Conservation (phyloP, 495 filamentous ascomycete genomes). For the Bombardia bombarda region DNA sequence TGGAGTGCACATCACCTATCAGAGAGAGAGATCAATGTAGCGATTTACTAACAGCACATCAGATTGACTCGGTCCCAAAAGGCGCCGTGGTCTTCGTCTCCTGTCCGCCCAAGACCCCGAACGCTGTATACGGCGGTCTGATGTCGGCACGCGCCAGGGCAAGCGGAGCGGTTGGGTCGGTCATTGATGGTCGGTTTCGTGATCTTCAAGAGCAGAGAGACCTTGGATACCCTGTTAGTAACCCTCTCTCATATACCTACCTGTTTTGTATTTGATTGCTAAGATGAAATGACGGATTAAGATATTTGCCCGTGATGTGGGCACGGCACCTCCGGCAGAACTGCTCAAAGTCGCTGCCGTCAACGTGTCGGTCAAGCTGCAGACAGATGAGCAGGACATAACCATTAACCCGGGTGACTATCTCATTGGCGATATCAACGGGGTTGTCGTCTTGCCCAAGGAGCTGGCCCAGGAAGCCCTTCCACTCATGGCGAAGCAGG, state of each 20-base stretch:
- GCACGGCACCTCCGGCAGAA: slow-evolving; percentile 42
- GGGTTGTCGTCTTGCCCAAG: slow-evolving; percentile 41
- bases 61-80: slow-evolving; percentile 47
- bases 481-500: slow-evolving; percentile 40
- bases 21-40: too few relatives aligned
- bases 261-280: neutral
- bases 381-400: slow-evolving; percentile 37
- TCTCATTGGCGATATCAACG: slow-evolving; percentile 48
- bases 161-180: slow-evolving; percentile 32
- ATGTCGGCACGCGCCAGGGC: slow-evolving; percentile 49
- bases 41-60: slow-evolving; percentile 1
- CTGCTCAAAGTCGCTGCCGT: slow-evolving; percentile 37
- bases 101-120: slow-evolving; percentile 40
- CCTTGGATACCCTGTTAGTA: slow-evolving; percentile 35
- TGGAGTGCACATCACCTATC: neutral
- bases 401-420: slow-evolving; percentile 49
- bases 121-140: slow-evolving; percentile 52
- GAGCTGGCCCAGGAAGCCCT: slow-evolving; percentile 40
- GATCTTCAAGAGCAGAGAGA: slow-evolving; percentile 54
- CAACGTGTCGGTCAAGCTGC: slow-evolving; percentile 30
- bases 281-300: slow-evolving; percentile 3
- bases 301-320: slow-evolving; percentile 47
- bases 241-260: neutral
- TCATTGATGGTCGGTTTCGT: slow-evolving; percentile 52
- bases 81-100: slow-evolving; percentile 50